Base-by-base conservation (phyloP, 2,329 filamentous ascomycete genomes). In the Xylariaceae sp. region DNA sequence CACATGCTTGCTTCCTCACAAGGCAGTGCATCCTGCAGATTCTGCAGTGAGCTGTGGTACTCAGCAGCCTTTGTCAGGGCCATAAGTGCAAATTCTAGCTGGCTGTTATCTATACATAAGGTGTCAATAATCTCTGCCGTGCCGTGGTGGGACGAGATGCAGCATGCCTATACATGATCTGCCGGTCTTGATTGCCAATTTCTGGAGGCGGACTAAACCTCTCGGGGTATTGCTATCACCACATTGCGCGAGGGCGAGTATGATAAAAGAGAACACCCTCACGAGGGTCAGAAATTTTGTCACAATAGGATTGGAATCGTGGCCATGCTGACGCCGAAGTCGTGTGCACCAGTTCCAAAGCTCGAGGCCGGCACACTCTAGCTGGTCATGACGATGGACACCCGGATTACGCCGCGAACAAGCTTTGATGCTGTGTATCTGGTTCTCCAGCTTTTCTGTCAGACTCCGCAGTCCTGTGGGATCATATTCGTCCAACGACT, bases 291-390 rank as follows among this genome's bases (percentile, higher is more conserved):
- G 50, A 19, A 72, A 51, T 41, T 36, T 65, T 32, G 38, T 53
- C 50, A 43, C 52, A 4, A 45, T 44, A 0, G 56, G 49, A 3
- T 52, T 41, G 2, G 43, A 11, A 35, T 48, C 38, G 17, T 52
- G 33, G 19, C 54, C 42, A 46, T 61, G 55, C 38, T 69, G 56
- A 7, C 67, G 62, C 29, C 61, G 65, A 4, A 79, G 55, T 19
- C 74, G 72, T 2, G 80, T 79, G 31, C 79, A 80, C 4, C 74
- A 56, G 49, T 89, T 89, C 85, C 84, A 89, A 7, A 89, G 63
- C 18, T 68, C 65, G 0, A 75, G 73, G 41, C 77, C 85, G 6
- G 68, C 51, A 4, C 51, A 60, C 45, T 86, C 81, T 3, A 87
- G 63, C 4, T 75, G 69, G 18, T 64, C 60, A 32, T 68, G 65